Evolutionary conservation across 2,329 filamentous ascomycete species (phyloP).

Genomic region (Fusarium fracticaudum): DNA sequence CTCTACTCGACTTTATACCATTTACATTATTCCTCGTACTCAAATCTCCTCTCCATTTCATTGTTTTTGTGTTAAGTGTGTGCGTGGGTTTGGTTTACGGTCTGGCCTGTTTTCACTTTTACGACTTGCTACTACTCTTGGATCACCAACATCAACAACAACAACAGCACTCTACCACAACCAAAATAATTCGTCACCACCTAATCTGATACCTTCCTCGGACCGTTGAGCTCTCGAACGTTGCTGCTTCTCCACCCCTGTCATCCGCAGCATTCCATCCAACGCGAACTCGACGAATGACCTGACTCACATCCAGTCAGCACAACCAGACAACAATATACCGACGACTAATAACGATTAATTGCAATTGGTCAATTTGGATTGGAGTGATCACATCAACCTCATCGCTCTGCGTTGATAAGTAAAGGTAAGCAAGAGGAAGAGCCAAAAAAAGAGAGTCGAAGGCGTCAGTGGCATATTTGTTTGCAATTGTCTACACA

Average conservation of each 20-base stretch:
- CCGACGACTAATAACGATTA: constrained; percentile 7
- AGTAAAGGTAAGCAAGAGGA: constrained; percentile 25
- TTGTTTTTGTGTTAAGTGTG: constrained; percentile 9
- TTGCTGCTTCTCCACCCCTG: constrained; percentile 8
- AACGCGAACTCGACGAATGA: constrained; percentile 18
- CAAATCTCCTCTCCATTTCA: constrained; percentile 1
- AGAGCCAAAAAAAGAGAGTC: constrained; percentile 9
- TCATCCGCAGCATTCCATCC: constrained; percentile 28
- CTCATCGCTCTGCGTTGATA: not conserved
- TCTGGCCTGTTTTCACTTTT: constrained; percentile 5
- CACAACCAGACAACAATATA: constrained; percentile 26
- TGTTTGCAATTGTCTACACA: constrained; percentile 15
- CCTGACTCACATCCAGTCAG: constrained; percentile 13
- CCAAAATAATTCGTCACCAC: constrained; percentile 7
- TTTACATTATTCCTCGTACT: not conserved
- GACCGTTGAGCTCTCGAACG: constrained; percentile 5
- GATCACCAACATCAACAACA: constrained; percentile 6
- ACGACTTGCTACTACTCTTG: constrained; percentile 8
- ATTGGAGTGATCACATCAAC: not conserved
- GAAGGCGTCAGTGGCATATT: constrained; percentile 11
- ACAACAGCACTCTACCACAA: not conserved
- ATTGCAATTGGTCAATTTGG: constrained; percentile 3
- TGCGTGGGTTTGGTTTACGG: constrained; percentile 23
- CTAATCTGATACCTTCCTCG: constrained; percentile 12
- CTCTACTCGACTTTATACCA: constrained; percentile 13